These are phyloP conservation scores for Sporisorium graminicola DNA, from an alignment of 1,284 basidiomycete species.

Conservation along the genomic window DNA sequence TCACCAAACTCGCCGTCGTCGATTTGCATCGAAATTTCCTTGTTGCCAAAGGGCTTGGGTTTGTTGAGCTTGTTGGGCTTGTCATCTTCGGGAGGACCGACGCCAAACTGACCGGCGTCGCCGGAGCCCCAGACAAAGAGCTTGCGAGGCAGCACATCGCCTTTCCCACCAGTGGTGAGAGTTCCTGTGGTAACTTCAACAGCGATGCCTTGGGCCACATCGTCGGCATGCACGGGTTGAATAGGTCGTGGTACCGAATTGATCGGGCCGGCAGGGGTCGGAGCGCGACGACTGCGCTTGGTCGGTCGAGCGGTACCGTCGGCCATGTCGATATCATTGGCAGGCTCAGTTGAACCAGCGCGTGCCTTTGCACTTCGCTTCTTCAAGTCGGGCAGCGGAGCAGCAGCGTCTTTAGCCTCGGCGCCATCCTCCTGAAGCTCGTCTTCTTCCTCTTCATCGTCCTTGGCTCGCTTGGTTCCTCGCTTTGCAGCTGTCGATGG, in stretches of 20 bases:
- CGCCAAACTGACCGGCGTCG: conserved; percentile 67
- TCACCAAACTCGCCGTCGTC: conserved; percentile 58
- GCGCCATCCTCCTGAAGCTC: conserved; percentile 36
- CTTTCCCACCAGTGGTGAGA: conserved; percentile 25
- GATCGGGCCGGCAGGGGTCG: conserved; percentile 54
- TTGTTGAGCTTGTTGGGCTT: conserved; percentile 67
- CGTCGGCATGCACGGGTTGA: conserved; percentile 35
- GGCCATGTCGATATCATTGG: conserved; percentile 32
- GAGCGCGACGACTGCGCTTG: conserved; percentile 40
- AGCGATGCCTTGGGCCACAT: conserved; percentile 36
- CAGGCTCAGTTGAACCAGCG: conserved; percentile 29
- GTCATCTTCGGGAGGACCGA: conserved; percentile 64
- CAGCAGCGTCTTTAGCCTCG: conserved; percentile 29
- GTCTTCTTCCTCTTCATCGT: conserved; percentile 40
- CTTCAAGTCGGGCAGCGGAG: conserved; percentile 42
- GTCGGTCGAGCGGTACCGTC: conserved; percentile 35
- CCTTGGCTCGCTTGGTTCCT: conserved; percentile 44
- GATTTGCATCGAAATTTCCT: conserved; percentile 57
- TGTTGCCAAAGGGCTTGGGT: conserved; percentile 61
- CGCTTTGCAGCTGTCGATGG: conserved; percentile 22
- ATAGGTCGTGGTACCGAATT: conserved; percentile 43
- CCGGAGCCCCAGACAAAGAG: conserved; percentile 68
- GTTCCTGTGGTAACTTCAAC: conserved; percentile 33
- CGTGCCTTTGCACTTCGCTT: conserved; percentile 27
- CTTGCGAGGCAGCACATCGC: conserved; percentile 56